phyloP scores from a whole-genome alignment of 805 yeast genomes.

The Yamadazyma ubonensis region DNA sequence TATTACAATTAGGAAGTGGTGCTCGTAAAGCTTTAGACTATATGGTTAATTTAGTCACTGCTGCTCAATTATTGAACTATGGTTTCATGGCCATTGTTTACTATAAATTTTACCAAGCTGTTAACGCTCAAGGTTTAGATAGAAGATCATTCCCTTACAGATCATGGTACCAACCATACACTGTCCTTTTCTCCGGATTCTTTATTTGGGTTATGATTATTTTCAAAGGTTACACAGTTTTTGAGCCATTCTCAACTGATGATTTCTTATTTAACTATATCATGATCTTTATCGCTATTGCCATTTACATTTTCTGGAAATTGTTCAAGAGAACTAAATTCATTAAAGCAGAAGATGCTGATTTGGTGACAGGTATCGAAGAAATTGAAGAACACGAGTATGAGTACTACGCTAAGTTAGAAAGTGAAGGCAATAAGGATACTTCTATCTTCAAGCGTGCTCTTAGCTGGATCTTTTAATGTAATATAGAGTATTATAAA shows the following conservation, averaged over 20 bases:
- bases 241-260: constrained; percentile 63
- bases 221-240: constrained; percentile 67
- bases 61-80: constrained; percentile 47
- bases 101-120: constrained; percentile 41
- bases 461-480: constrained; percentile 14
- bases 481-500: constrained; percentile 11
- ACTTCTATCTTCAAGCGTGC: constrained; percentile 6
- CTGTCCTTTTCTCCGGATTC: constrained; percentile 29
- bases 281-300: constrained; percentile 55
- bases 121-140: constrained; percentile 39
- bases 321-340: constrained; percentile 34
- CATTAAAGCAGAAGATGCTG: constrained; percentile 46
- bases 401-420: constrained; percentile 35
- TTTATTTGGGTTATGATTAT: constrained; percentile 47
- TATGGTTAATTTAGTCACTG: constrained; percentile 48
- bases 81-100: constrained; percentile 45
- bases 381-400: constrained; percentile 53
- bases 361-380: constrained; percentile 42
- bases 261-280: constrained; percentile 69
- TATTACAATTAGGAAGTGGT: constrained; percentile 28
- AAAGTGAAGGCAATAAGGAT: constrained; percentile 19
- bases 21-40: constrained; percentile 41
- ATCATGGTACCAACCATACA: constrained; percentile 46
- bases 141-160: constrained; percentile 39
- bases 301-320: constrained; percentile 36